Percentiles rank a stretch among this genome's conserved stretches.
Evolutionary conservation across 306 rosid species (phyloP).

Genomic region (Vigna angularis): DNA sequence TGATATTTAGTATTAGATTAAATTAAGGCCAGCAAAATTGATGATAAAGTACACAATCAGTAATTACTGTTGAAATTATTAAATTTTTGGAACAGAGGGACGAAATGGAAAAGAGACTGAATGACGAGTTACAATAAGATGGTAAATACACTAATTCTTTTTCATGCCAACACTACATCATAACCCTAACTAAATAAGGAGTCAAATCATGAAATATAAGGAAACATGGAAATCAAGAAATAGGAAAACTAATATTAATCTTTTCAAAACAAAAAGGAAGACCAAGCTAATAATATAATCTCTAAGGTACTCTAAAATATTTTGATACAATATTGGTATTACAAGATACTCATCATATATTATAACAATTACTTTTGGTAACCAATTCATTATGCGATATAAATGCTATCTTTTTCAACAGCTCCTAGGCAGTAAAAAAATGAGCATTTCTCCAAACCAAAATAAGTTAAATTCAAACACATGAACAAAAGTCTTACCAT

Average conservation of each 20-base stretch:
- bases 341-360: too few relatives aligned
- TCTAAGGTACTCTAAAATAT: background rate
- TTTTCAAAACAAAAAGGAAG: too few relatives aligned
- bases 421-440: background rate
- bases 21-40: constrained; percentile 20
- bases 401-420: background rate
- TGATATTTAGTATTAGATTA: background rate
- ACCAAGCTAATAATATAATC: background rate
- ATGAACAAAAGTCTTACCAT: constrained; percentile 66
- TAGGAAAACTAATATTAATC: background rate
- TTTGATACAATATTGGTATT: background rate
- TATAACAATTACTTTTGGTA: background rate
- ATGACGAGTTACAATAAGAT: background rate
- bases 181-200: background rate
- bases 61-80: background rate
- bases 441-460: background rate
- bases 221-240: background rate
- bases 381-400: constrained; percentile 1
- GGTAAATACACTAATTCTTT: background rate
- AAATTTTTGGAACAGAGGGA: background rate
- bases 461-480: background rate
- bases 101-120: background rate
- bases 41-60: constrained; percentile 12
- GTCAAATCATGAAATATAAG: background rate
- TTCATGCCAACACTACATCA: background rate